Percentiles rank a stretch among this genome's conserved stretches.
Conservation (phyloP, 2,329 filamentous ascomycete species). For the Pyrenochaeta sp. region DNA sequence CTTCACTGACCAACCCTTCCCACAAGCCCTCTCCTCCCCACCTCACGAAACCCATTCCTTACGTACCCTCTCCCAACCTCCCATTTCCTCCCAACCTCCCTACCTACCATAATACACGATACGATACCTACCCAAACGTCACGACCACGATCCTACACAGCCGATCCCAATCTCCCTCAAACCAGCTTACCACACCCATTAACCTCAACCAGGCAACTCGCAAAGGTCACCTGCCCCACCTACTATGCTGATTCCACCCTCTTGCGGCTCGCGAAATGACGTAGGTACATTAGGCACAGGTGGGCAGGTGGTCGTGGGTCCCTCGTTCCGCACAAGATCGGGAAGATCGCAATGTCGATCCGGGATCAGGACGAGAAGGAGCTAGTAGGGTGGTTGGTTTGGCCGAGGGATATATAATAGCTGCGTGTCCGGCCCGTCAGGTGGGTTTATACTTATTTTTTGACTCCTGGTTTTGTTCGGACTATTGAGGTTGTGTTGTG, state of each 20-base stretch:
- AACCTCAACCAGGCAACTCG: background rate
- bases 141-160: background rate
- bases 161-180: background rate
- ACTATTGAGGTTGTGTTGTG: too few species aligned
- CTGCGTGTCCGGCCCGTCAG: too few species aligned
- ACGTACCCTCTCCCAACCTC: background rate
- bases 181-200: background rate
- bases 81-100: background rate
- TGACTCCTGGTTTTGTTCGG: too few species aligned
- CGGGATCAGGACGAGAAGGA: background rate
- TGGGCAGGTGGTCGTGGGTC: background rate
- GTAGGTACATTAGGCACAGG: background rate
- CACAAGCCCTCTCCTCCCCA: background rate
- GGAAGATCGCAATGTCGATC: conserved; percentile 4
- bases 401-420: too few species aligned
- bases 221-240: background rate
- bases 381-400: too few species aligned
- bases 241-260: background rate
- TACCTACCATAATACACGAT: background rate
- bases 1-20: background rate
- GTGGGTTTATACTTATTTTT: too few species aligned
- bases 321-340: background rate
- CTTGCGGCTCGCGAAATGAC: background rate
- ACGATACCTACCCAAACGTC: background rate
- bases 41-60: background rate